A percentile compares a stretch with the other conserved stretches of the same genome.
Evolutionary conservation across 495 filamentous ascomycete species (phyloP).

Genomic region (Lophium mytilinum): DNA sequence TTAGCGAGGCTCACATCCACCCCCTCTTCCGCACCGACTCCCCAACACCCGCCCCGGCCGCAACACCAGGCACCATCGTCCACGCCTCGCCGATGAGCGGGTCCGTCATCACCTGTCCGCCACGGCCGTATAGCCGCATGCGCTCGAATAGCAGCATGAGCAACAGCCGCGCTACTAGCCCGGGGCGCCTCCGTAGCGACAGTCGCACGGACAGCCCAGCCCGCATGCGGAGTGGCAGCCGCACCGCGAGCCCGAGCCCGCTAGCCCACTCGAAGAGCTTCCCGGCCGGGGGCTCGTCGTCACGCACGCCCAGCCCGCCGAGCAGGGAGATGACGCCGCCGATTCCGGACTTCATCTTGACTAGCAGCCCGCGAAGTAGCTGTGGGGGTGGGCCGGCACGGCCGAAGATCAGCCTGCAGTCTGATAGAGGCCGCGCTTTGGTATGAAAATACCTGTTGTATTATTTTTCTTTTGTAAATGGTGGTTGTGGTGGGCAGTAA

Average conservation of each 20-base stretch:
- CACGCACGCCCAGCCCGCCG: constrained; percentile 16
- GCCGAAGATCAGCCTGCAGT: constrained; percentile 5
- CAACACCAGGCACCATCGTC: constrained; percentile 61
- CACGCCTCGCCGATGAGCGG: constrained; percentile 63
- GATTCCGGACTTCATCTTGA: constrained; percentile 51
- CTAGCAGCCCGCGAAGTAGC: constrained; percentile 40
- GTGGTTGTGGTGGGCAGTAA: not conserved
- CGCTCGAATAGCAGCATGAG: constrained; percentile 58
- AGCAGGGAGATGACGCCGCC: constrained; percentile 44
- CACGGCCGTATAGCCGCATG: constrained; percentile 54
- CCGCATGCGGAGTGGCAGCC: constrained; percentile 54
- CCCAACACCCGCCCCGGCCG: constrained; percentile 58
- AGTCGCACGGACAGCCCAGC: constrained; percentile 35
- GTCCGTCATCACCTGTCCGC: constrained; percentile 47
- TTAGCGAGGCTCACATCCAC: constrained; percentile 70
- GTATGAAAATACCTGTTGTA: not conserved
- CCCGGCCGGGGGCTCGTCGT: constrained; percentile 35
- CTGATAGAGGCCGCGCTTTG: not conserved
- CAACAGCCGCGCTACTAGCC: constrained; percentile 46
- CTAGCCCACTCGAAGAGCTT: constrained; percentile 44
- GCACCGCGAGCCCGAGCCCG: constrained; percentile 47
- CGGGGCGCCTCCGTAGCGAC: constrained; percentile 3
- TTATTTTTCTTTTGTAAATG: not conserved
- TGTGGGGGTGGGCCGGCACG: constrained; percentile 20
- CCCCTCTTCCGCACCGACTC: constrained; percentile 74